Base-by-base conservation (phyloP, 495 filamentous ascomycete species). In the Tuber umbilicatum region DNA sequence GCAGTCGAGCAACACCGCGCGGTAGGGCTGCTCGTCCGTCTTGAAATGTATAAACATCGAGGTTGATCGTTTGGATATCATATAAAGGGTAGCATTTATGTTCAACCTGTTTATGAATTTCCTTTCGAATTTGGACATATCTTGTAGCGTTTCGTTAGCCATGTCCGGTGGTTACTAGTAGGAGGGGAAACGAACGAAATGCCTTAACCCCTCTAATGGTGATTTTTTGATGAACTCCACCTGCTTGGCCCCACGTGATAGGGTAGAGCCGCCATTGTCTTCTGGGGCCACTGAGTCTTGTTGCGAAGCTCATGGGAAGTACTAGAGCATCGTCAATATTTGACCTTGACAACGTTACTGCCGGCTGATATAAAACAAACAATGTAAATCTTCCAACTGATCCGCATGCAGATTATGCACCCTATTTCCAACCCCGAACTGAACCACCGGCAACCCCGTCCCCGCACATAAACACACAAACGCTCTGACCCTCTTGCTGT, bases 41-140 rank as follows among this genome's bases (percentile, higher is more conserved):
- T n/a, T 50, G 27, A 37, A 39, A 47, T 72, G 60, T 7, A 72
- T 43, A 72, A 72, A 72, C n/a, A 39, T 72, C 27, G 70, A 47
- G 35, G 41, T 35, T 38, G 37, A 16, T 37, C n/a, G n/a, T n/a
- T 16, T 9, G 21, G 23, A 37, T 19, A 72, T 72, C 70, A 38
- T 72, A 16, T 55, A 19, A 21, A 60, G 23, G 41, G 70, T 55
- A 23, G 41, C 27, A 14, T 37, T 60, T 35, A 72, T 31, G 55
- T 72, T 72, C 38, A 72, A 16, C 38, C 70, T 37, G 55, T 60
- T 38, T 2, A 60, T 39, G 38, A 72, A 72, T 21, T 72, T 72
- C n/a, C 70, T 45, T 38, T 72, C 70, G n/a, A 72, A 72, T 60
- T 72, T 47, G 23, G 47, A 45, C 21, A 72, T 37, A 14, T 72